Conservation (phyloP, 768 basidiomycete species). For the Lactifluus hygrophoroides region DNA sequence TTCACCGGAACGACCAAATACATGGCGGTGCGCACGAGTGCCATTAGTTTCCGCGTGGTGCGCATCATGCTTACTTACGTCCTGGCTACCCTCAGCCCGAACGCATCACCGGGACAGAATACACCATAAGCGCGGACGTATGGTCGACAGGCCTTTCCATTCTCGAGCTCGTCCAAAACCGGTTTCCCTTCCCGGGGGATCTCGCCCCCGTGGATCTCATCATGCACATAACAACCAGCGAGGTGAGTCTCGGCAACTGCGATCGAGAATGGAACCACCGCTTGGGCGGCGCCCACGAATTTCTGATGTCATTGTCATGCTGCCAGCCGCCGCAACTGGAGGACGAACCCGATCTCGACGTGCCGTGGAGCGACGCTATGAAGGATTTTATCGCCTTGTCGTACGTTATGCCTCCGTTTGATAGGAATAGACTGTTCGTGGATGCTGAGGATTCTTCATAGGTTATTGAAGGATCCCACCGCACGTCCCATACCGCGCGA, state of each 20-base stretch:
- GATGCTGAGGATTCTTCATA: constrained; percentile 25
- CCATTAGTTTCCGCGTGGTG: not conserved
- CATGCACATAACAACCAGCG: constrained; percentile 68
- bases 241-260: constrained; percentile 36
- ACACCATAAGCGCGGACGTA: constrained; percentile 89
- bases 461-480: constrained; percentile 53
- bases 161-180: constrained; percentile 80
- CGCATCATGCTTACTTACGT: not conserved
- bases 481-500: constrained; percentile 69
- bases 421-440: no score
- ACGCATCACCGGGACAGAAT: constrained; percentile 77
- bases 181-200: constrained; percentile 85
- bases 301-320: not conserved
- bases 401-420: constrained; percentile 37
- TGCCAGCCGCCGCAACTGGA: constrained; percentile 59
- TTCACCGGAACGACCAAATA: constrained; percentile 93
- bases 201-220: constrained; percentile 80
- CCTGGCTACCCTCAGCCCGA: constrained; percentile 54
- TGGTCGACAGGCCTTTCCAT: constrained; percentile 92
- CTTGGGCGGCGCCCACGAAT: not conserved
- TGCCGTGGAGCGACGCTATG: constrained; percentile 64
- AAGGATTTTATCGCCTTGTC: constrained; percentile 77
- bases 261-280: not conserved
- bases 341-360: constrained; percentile 43
- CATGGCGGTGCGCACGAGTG: constrained; percentile 61